Conservation (phyloP, 2,329 filamentous ascomycete species). For the Graphilbum fragrans region DNA sequence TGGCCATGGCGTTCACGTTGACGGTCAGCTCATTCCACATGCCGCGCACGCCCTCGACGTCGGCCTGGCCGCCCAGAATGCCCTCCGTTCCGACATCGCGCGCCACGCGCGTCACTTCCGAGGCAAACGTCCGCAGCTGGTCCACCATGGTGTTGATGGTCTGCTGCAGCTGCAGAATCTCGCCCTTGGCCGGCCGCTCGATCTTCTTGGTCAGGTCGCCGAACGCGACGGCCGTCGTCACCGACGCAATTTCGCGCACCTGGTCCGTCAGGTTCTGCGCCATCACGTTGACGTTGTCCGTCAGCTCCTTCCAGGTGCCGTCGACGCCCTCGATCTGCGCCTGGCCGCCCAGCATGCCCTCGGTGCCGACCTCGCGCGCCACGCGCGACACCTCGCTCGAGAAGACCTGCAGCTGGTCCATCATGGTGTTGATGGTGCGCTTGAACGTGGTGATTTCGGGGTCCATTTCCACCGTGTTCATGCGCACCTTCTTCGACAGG, state of each 20-base stretch:
- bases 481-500: constrained; percentile 90
- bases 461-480: constrained; percentile 94
- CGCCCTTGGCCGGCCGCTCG: constrained; percentile 65
- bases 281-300: constrained; percentile 80
- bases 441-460: constrained; percentile 97
- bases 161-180: constrained; percentile 73
- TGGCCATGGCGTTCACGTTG: constrained; percentile 81
- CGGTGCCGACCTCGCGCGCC: constrained; percentile 89
- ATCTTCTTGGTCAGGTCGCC: constrained; percentile 79
- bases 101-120: constrained; percentile 72
- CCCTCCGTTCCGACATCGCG: constrained; percentile 77
- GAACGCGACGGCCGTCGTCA: constrained; percentile 72
- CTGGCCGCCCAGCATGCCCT: constrained; percentile 87
- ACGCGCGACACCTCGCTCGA: constrained; percentile 92
- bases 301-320: constrained; percentile 95
- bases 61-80: constrained; percentile 69
- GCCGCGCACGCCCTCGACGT: constrained; percentile 73
- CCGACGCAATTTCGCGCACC: constrained; percentile 75
- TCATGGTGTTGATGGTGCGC: constrained; percentile 97
- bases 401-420: constrained; percentile 94
- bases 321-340: constrained; percentile 88
- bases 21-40: constrained; percentile 84
- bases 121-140: constrained; percentile 71
- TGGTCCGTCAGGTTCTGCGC: constrained; percentile 72
- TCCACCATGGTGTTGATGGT: constrained; percentile 88